Evolutionary conservation across 768 basidiomycete species (phyloP), one percentile per base, ranked within the genome.

Genomic region (Kwoniella bestiolae): DNA sequence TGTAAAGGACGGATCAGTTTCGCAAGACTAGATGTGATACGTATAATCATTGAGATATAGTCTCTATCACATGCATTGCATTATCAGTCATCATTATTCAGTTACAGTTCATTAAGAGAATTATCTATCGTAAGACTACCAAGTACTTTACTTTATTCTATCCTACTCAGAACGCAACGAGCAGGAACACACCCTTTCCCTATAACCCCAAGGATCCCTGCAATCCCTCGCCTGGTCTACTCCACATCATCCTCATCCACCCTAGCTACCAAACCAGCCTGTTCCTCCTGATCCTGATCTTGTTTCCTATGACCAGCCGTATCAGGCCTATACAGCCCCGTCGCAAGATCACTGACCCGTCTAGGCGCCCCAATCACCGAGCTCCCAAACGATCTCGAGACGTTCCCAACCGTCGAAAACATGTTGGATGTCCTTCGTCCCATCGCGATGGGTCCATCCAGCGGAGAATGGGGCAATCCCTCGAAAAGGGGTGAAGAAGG

Each of bases 351-450:
- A 28, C 69, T 68, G 28, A 75, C 76, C 25, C 66, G 56, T 32
- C 74, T 67, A 5, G 73, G 73, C 26, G 76, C 73, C 2, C 72
- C 71, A 25, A 77, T 69, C 9, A 77, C 70, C 35, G 56, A 53
- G 16, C 63, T 66, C 8, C 67, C 69, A 56, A 77, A 77, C 26
- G 65, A 72, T 35, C 76, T 52, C 3, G 72, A 68, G 16, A 75
- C 72, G 45, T 49, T 71, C 3, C 68, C 68, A 14, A 74, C 66
- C 6, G 67, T 59, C 0, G 65, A 60, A 11, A 76, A 56, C 11
- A 71, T 56, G 35, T 59, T 52, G 23, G 45, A 51, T 11, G 63
- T 58, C 25, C 46, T 34, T 35, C 56, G n/a, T 55, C 53, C n/a
- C 45, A 44, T 11, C 25, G 34, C 12, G 21, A 41, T 18, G 9